phyloP scores from a whole-genome alignment of 257 asterid genomes.

The Osmanthus fragrans region DNA sequence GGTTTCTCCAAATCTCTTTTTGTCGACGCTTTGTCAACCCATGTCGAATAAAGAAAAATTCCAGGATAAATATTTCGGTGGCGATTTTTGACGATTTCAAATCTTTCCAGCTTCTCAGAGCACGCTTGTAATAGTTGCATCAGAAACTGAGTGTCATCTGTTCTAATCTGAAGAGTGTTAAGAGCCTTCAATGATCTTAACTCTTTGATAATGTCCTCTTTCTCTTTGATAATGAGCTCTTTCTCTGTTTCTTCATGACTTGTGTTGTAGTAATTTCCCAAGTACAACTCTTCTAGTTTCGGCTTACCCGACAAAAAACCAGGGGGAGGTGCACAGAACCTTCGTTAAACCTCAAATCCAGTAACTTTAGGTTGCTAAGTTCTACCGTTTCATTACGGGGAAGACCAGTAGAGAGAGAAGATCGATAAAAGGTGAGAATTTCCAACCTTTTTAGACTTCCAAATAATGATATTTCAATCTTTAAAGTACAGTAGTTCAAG shows the following conservation, averaged over 20 bases:
- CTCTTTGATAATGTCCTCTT: background rate
- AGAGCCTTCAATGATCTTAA: background rate
- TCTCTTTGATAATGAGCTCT: background rate
- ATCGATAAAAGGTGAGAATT: background rate
- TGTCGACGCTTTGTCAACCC: too few relatives aligned
- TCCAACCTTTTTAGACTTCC: conserved; percentile 5
- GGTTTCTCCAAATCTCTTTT: too few relatives aligned
- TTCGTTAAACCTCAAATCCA: background rate
- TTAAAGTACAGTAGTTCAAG: background rate
- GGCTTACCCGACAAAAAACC: background rate
- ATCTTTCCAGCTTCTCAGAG: background rate
- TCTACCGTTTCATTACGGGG: background rate
- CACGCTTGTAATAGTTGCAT: background rate
- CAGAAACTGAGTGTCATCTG: background rate
- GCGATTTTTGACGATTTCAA: background rate
- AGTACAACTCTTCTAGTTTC: conserved; percentile 24
- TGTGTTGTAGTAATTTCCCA: background rate
- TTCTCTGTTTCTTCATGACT: background rate
- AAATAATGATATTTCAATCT: background rate
- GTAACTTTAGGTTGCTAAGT: background rate
- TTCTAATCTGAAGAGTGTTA: background rate
- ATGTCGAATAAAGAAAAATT: too few relatives aligned
- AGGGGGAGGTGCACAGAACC: background rate
- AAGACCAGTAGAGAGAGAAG: background rate
- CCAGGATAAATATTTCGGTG: too few relatives aligned